Evolutionary conservation across 352 stramenopile species (phyloP).

Genomic region (Phytophthora quininea): DNA sequence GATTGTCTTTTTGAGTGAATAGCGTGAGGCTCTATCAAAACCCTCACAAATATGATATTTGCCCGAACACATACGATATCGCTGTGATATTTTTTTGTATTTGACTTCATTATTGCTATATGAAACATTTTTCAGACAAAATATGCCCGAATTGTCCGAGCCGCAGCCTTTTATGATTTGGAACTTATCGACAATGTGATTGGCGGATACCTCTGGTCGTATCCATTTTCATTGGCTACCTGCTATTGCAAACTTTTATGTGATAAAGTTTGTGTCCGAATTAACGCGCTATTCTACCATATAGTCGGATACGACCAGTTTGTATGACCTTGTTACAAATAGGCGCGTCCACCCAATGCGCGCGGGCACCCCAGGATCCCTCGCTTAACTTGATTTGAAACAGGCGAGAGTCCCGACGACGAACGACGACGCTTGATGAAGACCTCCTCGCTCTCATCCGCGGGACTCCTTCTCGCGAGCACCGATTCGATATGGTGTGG

Average conservation of each 20-base stretch:
- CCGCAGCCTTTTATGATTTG: neutral
- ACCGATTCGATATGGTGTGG: too few relatives aligned
- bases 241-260: neutral
- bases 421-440: too few relatives aligned
- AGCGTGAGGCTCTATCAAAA: neutral
- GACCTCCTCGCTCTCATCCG: too few relatives aligned
- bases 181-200: neutral
- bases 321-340: too few relatives aligned
- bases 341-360: too few relatives aligned
- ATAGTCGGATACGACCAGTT: too few relatives aligned
- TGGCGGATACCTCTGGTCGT: neutral
- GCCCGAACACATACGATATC: neutral
- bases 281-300: neutral
- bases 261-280: neutral
- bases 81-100: neutral
- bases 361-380: too few relatives aligned
- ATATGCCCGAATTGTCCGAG: constrained; percentile 3
- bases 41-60: neutral
- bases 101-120: neutral
- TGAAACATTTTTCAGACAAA: neutral
- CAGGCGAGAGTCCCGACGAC: too few relatives aligned
- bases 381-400: too few relatives aligned
- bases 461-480: too few relatives aligned
- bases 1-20: neutral
- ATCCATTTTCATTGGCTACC: neutral